Percentiles rank a stretch among this genome's conserved stretches.
These are phyloP conservation scores for Trametes hirsuta DNA, from an alignment of 1,284 basidiomycete species.

Conservation along the genomic window DNA sequence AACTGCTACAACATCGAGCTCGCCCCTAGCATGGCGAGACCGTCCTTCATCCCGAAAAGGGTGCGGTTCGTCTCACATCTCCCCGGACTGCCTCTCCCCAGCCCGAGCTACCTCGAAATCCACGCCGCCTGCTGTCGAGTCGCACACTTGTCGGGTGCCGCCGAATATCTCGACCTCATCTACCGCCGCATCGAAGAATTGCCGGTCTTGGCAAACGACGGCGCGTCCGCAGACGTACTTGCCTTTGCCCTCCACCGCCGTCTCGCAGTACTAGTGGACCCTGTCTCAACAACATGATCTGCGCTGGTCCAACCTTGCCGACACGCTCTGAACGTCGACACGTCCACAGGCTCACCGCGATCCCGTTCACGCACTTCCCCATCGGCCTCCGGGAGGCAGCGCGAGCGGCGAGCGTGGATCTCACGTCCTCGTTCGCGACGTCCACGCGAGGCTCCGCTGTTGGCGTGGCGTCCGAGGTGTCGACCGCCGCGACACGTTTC, in stretches of 20 bases:
- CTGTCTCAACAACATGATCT: too few relatives aligned
- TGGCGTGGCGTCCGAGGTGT: too few relatives aligned
- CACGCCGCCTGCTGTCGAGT: constrained; percentile 28
- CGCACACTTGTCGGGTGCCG: neutral
- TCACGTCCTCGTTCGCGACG: too few relatives aligned
- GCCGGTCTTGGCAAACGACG: neutral
- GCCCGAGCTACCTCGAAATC: constrained; percentile 21
- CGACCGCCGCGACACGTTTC: too few relatives aligned
- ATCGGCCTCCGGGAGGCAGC: too few relatives aligned
- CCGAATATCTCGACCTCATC: neutral
- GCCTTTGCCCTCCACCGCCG: neutral
- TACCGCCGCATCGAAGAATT: neutral
- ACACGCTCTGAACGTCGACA: too few relatives aligned
- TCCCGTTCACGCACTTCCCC: too few relatives aligned
- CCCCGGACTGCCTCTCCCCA: constrained; percentile 18
- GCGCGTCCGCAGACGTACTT: neutral
- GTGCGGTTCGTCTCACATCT: constrained; percentile 7
- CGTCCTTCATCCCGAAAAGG: neutral
- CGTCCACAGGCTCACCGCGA: too few relatives aligned
- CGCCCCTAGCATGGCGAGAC: neutral
- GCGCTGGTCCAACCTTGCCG: too few relatives aligned
- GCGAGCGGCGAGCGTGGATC: too few relatives aligned
- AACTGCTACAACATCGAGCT: constrained; percentile 5
- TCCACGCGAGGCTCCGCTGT: too few relatives aligned
- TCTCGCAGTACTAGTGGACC: too few relatives aligned